A percentile compares a stretch with the other conserved stretches of the same genome.
Conservation (phyloP, 805 yeast genomes). For the Ogataea siamensis region DNA sequence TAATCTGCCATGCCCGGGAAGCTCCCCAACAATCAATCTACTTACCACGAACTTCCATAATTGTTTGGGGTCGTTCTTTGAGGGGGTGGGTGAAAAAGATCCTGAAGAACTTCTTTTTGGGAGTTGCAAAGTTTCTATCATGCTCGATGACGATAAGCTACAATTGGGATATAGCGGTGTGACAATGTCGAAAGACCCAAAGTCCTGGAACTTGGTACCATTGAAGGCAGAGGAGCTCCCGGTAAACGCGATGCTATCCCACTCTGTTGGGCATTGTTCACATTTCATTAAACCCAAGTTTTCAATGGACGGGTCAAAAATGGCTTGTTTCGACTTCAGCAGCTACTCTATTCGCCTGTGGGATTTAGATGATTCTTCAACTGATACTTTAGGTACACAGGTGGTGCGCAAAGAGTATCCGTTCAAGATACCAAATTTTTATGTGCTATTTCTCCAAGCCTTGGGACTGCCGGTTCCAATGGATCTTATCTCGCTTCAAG, state of each 20-base stretch:
- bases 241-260: not conserved
- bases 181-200: slow-evolving; percentile 12
- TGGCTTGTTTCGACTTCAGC: slow-evolving; percentile 23
- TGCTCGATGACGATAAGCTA: slow-evolving; percentile 18
- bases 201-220: slow-evolving; percentile 20
- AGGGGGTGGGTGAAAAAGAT: slow-evolving; percentile 4
- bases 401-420: slow-evolving; percentile 22
- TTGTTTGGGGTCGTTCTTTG: slow-evolving; percentile 16
- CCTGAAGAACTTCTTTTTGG: slow-evolving; percentile 13
- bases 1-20: slow-evolving; percentile 9
- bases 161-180: slow-evolving; percentile 24
- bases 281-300: slow-evolving; percentile 18
- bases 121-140: slow-evolving; percentile 16
- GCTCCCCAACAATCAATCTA: slow-evolving; percentile 23
- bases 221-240: slow-evolving; percentile 9
- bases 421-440: slow-evolving; percentile 29
- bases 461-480: slow-evolving; percentile 4
- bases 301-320: slow-evolving; percentile 16
- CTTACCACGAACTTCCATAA: slow-evolving; percentile 20
- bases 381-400: slow-evolving; percentile 17
- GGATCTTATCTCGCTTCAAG: slow-evolving; percentile 3
- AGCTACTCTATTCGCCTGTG: slow-evolving; percentile 23
- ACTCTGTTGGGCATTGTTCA: too few relatives aligned
- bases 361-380: slow-evolving; percentile 12
- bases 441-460: slow-evolving; percentile 25